phyloP scores from a whole-genome alignment of 202 grass and related monocot genomes.

The Thinopyrum obtusiflorum region DNA sequence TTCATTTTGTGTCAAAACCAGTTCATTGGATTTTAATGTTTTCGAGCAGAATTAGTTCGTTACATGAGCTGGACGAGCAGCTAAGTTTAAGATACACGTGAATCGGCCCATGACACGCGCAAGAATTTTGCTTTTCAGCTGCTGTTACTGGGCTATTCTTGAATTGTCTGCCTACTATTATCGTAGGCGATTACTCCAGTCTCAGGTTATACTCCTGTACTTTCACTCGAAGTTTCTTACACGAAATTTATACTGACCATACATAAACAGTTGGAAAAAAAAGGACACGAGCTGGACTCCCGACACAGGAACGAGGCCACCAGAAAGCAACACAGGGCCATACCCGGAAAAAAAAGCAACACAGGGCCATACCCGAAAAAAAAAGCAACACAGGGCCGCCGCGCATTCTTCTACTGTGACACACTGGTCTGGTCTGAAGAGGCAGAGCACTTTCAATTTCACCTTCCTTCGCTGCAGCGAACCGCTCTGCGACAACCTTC shows the following conservation, averaged over 20 bases:
- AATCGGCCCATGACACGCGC: background rate
- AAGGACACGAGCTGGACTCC: background rate
- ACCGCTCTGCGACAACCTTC: conserved; percentile 56
- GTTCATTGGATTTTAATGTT: background rate
- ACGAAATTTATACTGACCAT: background rate
- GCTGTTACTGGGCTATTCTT: background rate
- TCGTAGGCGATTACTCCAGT: background rate
- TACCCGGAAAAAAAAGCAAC: too few relatives aligned
- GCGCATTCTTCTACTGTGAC: conserved; percentile 48
- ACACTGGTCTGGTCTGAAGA: conserved; percentile 86
- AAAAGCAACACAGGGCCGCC: too few relatives aligned
- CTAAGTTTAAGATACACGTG: background rate
- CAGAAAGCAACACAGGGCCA: background rate
- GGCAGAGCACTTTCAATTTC: conserved; percentile 66
- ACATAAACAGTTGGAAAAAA: background rate
- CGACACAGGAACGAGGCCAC: background rate
- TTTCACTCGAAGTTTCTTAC: background rate
- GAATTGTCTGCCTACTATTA: background rate
- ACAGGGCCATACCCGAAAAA: too few relatives aligned
- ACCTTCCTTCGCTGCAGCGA: conserved; percentile 35
- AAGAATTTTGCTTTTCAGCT: background rate
- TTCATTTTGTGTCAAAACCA: background rate
- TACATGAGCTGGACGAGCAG: background rate
- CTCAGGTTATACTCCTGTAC: background rate
- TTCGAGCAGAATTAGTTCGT: background rate